phyloP scores from a whole-genome alignment of 2,329 filamentous ascomycete genomes.

The Beauveria brongniartii region DNA sequence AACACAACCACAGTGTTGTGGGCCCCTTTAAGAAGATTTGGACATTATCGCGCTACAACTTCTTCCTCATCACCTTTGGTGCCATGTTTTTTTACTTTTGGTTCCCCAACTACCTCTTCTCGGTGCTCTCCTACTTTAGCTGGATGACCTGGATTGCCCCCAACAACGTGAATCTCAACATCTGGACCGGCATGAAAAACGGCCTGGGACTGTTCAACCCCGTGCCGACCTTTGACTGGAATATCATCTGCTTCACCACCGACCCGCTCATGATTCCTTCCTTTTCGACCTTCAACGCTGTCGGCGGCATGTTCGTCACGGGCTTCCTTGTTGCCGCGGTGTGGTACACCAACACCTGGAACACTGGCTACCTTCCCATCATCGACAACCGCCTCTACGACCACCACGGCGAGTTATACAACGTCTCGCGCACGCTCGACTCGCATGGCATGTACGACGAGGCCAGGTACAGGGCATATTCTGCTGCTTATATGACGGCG shows the following conservation, averaged over 20 bases:
- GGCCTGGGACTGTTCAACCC: slow-evolving; percentile 33
- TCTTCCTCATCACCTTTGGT: slow-evolving; percentile 31
- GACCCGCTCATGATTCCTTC: slow-evolving; percentile 14
- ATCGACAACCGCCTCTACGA: slow-evolving; percentile 47
- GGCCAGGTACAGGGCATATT: slow-evolving; percentile 43
- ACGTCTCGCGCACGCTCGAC: slow-evolving; percentile 43
- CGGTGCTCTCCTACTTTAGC: slow-evolving; percentile 33
- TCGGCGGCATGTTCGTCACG: slow-evolving; percentile 34
- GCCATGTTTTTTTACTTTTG: slow-evolving; percentile 42
- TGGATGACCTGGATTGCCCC: slow-evolving; percentile 41
- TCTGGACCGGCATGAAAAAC: slow-evolving; percentile 21
- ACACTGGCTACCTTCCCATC: slow-evolving; percentile 47
- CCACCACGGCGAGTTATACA: slow-evolving; percentile 44
- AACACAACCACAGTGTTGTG: slow-evolving; percentile 15
- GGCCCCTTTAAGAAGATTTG: slow-evolving; percentile 26
- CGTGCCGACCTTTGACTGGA: slow-evolving; percentile 40
- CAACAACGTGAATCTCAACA: slow-evolving; percentile 21
- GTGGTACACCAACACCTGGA: slow-evolving; percentile 36
- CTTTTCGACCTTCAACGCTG: slow-evolving; percentile 23
- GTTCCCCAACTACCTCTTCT: slow-evolving; percentile 39
- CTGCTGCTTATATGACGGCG: slow-evolving; percentile 17
- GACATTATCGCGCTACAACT: slow-evolving; percentile 30
- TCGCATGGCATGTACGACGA: slow-evolving; percentile 40
- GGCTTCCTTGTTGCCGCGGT: slow-evolving; percentile 44
- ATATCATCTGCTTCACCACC: slow-evolving; percentile 20